These are phyloP conservation scores for Poa annua DNA, from an alignment of 176 grass and related monocot genomes.

Conservation along the genomic window DNA sequence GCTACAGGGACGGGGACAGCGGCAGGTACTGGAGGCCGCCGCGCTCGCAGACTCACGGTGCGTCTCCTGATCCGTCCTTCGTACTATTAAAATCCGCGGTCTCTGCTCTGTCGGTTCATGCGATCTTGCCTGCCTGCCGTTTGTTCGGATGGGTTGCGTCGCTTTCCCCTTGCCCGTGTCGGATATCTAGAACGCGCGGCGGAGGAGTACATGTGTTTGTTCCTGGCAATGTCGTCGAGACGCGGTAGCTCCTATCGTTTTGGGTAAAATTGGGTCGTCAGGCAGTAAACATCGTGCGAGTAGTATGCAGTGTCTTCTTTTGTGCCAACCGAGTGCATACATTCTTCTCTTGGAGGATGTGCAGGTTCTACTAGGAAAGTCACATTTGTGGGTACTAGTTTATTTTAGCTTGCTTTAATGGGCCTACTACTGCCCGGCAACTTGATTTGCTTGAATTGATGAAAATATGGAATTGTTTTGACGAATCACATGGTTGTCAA, in stretches of 20 bases:
- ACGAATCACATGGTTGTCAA: background rate
- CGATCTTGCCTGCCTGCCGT: background rate
- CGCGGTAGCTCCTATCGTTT: background rate
- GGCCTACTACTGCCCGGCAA: background rate
- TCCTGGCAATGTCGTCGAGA: background rate
- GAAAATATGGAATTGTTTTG: background rate
- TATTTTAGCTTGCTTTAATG: background rate
- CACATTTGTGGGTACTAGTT: background rate
- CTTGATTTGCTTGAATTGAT: background rate
- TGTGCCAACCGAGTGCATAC: slow-evolving; percentile 19
- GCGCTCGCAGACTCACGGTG: slow-evolving; percentile 44
- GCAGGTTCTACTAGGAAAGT: slow-evolving; percentile 25
- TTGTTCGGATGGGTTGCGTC: slow-evolving; percentile 22
- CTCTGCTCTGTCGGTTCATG: background rate
- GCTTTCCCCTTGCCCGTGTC: background rate
- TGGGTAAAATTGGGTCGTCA: background rate
- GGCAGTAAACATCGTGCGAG: slow-evolving; percentile 10
- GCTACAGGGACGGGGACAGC: slow-evolving; percentile 45
- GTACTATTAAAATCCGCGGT: background rate
- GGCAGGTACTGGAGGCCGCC: slow-evolving; percentile 47
- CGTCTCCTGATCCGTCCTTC: slow-evolving; percentile 26
- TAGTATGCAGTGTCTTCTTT: slow-evolving; percentile 4
- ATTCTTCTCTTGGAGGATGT: slow-evolving; percentile 26
- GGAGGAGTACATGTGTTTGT: background rate
- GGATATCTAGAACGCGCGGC: background rate